Evolutionary conservation across 345 rosid species (phyloP), one percentile per base, ranked within the genome.

Genomic region (Salix caprea): DNA sequence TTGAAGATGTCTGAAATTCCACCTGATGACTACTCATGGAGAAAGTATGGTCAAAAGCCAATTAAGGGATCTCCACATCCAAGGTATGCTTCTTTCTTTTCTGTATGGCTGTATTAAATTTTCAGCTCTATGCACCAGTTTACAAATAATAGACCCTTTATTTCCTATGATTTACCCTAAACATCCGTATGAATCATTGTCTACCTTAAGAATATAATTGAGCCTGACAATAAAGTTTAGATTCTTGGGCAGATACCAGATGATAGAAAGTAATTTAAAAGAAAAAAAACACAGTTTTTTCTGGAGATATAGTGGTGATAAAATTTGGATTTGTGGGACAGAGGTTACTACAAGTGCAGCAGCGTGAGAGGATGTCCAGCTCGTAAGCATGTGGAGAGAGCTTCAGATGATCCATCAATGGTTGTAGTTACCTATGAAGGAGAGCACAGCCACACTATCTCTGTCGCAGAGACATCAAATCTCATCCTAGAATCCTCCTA

Each of bases 401-500:
- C 83, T 13, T 67, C 46, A n/a, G 83, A 80, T 26, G 83, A 80
- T 60, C 70, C 83, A 58, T 9, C 83, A 16, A 72, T 80, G 74
- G 72, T 80, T 39, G 18, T 80, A 40, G 83, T 80, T 7, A 80
- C 83, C 12, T 80, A 80, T 14, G 83, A 76, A 71, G 83, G 79
- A 58, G 74, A 75, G 50, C 79, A 80, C 69, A 76, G 76, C 66
- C 76, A 81, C 75, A 37, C 87, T 34, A 88, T 90, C 15, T 85
- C 94, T 18, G 73, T 88, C 65, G 91, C 86, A 36, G 97, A 93
- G 76, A 76, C 96, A 4, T 54, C 86, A 71, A 89, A 77, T 83
- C 92, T 89, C 74, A 91, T 95, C 75, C 82, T 95, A 69, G 98
- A 95, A 81, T 95, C 99, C 65, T 95, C 99, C 21, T 93, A 77